phyloP scores from a whole-genome alignment of 192 early-diverging fungal species.

The Piromyces finnis region DNA sequence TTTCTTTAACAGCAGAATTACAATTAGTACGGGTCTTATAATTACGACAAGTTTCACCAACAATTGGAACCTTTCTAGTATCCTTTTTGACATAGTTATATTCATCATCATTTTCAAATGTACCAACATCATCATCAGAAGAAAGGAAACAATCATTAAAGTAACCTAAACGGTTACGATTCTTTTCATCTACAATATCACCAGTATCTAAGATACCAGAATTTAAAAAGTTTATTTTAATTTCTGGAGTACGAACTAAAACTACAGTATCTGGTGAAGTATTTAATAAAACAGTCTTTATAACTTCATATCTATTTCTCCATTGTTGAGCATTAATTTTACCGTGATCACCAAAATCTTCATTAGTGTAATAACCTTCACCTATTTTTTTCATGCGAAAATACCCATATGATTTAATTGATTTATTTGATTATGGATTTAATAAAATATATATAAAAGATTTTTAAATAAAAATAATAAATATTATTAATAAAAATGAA shows the following conservation, averaged over 20 bases:
- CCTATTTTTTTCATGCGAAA: no score
- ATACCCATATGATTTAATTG: no score
- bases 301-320: neutral
- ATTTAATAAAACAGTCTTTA: neutral
- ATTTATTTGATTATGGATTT: no score
- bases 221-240: neutral
- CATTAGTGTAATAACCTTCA: neutral
- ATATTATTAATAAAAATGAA: no score
- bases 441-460: no score
- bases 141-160: neutral
- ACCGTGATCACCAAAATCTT: neutral
- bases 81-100: neutral
- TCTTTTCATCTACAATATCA: neutral
- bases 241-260: neutral
- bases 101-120: neutral
- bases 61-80: neutral
- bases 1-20: neutral
- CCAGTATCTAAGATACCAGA: neutral
- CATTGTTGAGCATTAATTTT: neutral
- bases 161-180: neutral
- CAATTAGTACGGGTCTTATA: neutral
- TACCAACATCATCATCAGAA: neutral
- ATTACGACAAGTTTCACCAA: neutral
- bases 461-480: no score
- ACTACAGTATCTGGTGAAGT: neutral